Conservation (phyloP, 208 protist species). For the Wallacemonas collosoma region DNA sequence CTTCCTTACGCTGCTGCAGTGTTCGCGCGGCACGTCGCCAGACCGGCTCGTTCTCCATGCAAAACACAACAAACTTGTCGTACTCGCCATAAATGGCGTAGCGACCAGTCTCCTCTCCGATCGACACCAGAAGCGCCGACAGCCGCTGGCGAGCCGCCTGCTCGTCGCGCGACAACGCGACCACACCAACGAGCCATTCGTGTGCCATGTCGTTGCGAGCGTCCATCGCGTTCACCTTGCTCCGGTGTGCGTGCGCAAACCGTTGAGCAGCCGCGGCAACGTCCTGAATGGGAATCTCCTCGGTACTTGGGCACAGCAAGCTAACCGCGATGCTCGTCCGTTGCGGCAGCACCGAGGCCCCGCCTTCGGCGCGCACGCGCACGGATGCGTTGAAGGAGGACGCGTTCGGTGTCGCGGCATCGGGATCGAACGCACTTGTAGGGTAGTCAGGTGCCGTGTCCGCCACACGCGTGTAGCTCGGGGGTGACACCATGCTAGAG, state of each 20-base stretch:
- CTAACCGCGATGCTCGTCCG: conserved; percentile 12
- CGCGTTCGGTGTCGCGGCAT: not conserved
- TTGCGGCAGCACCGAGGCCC: not conserved
- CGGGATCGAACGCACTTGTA: conserved; percentile 2
- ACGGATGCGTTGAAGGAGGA: conserved; percentile 13
- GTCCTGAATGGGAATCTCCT: conserved; percentile 4
- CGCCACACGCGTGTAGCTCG: not conserved
- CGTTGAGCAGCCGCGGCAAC: conserved; percentile 24
- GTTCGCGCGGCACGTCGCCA: conserved; percentile 44
- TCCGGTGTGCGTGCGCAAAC: conserved; percentile 26
- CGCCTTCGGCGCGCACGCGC: conserved; percentile 6
- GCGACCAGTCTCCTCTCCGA: conserved; percentile 31
- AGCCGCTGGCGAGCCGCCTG: conserved; percentile 30
- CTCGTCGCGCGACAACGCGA: conserved; percentile 32
- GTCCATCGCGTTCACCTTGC: conserved; percentile 15
- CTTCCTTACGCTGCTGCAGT: conserved; percentile 32
- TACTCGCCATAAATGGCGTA: conserved; percentile 27
- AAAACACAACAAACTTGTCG: conserved; percentile 49
- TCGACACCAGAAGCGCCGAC: conserved; percentile 22
- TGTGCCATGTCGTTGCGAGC: conserved; percentile 30
- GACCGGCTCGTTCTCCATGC: conserved; percentile 37
- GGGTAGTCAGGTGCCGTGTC: not conserved
- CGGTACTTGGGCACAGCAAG: conserved; percentile 6
- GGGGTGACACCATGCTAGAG: not conserved
- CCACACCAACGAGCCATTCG: conserved; percentile 19